Conservation (phyloP, 768 basidiomycete species). For the Hericium rajendrae region DNA sequence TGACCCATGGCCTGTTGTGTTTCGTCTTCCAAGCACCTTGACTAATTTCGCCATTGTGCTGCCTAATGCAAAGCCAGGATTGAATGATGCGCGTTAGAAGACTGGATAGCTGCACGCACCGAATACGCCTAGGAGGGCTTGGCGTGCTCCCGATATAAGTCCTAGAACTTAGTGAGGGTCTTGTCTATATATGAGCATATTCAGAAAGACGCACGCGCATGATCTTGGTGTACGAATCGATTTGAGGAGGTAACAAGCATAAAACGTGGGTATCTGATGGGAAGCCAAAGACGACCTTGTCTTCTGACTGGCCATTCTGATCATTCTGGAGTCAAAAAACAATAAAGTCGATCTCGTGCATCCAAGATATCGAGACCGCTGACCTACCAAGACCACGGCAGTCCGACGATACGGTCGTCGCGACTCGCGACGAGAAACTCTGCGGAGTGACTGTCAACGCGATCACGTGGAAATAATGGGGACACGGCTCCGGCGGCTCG, state of each 20-base stretch:
- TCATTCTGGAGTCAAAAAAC: too few species aligned
- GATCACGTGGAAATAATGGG: background rate
- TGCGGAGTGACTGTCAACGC: background rate
- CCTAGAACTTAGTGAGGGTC: slow-evolving; percentile 20
- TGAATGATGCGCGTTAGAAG: background rate
- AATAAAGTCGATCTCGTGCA: too few species aligned
- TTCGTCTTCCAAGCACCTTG: slow-evolving; percentile 64
- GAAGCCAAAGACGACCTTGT: slow-evolving; percentile 15
- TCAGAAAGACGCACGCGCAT: slow-evolving; percentile 24
- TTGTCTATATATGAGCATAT: background rate
- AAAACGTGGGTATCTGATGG: slow-evolving; percentile 55
- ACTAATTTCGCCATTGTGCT: slow-evolving; percentile 72
- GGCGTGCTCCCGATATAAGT: slow-evolving; percentile 76
- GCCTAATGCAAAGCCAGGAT: slow-evolving; percentile 28
- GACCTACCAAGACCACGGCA: too few species aligned
- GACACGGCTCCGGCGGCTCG: too few species aligned
- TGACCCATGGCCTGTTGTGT: slow-evolving; percentile 59
- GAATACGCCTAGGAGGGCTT: slow-evolving; percentile 53
- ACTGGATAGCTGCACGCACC: slow-evolving; percentile 25
- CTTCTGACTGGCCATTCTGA: slow-evolving; percentile 1
- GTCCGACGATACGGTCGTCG: too few species aligned
- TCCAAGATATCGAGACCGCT: too few species aligned
- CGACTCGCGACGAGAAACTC: too few species aligned
- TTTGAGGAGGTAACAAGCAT: slow-evolving; percentile 77
- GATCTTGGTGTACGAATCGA: slow-evolving; percentile 47